These are phyloP conservation scores for Zea luxurians DNA, from an alignment of 176 grass and related monocot genomes.

Conservation along the genomic window DNA sequence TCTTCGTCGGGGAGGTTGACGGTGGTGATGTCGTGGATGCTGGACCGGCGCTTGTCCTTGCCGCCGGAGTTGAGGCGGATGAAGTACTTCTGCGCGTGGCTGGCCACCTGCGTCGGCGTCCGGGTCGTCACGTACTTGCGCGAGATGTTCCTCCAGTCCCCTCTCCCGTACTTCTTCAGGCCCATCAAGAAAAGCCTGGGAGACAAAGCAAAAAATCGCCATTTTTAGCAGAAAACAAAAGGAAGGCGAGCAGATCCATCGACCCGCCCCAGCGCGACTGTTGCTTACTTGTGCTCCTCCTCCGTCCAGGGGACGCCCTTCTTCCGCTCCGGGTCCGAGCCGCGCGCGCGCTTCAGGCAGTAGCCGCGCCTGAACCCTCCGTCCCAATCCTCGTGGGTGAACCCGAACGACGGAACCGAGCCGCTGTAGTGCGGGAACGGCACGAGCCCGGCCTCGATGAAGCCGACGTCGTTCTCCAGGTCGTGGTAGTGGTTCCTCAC, in stretches of 20 bases:
- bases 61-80: constrained; percentile 78
- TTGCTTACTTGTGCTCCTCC: constrained; percentile 82
- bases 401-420: constrained; percentile 40
- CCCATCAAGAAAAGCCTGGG: constrained; percentile 79
- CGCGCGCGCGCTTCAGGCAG: constrained; percentile 60
- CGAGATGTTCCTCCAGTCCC: constrained; percentile 98
- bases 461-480: constrained; percentile 79
- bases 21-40: constrained; percentile 99
- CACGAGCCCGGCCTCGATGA: constrained; percentile 80
- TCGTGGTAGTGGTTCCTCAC: constrained; percentile 73
- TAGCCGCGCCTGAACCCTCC: constrained; percentile 53
- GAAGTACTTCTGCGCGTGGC: constrained; percentile 98
- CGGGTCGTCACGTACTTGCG: constrained; percentile 86
- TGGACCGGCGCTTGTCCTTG: constrained; percentile 96
- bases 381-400: constrained; percentile 54
- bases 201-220: constrained; percentile 9
- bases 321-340: constrained; percentile 82
- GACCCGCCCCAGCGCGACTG: background rate
- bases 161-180: constrained; percentile 85
- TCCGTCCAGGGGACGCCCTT: constrained; percentile 98
- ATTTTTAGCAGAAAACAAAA: background rate
- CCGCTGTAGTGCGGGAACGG: constrained; percentile 70
- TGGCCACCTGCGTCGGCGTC: constrained; percentile 94
- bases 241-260: background rate
- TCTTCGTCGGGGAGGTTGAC: constrained; percentile 76